Base-by-base conservation (phyloP, 148 eudicot genomes). In the Tetragonia tetragonoides region DNA sequence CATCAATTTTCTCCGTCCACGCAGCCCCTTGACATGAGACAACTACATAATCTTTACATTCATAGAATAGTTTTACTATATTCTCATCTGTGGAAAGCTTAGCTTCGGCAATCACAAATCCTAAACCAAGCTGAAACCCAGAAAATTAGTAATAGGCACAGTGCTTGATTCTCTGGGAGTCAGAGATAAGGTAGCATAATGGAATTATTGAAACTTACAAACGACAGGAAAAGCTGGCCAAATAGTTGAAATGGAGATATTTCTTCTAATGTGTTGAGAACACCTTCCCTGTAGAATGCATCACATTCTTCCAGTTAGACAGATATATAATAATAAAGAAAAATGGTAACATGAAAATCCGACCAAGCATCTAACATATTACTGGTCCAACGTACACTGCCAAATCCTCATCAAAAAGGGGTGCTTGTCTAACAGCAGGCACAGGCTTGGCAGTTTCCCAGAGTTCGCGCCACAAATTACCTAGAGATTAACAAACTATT, bases 381-480 rank as follows among this genome's bases (percentile, higher is more conserved):
- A 28, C 16, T 16, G 16, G 21, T 24, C 24, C 60, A 71, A 83
- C 99, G 82, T 89, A 95, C 99, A 90, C 97, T 68, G 94, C 89
- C 77, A 95, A 85, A 82, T 95, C 99, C 82, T 95, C 99, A 23
- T 95, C 94, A 78, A 88, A 93, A 57, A 93, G 90, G 34, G 99
- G 99, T 65, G 97, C 75, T 82, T 95, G 99, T 79, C 88, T 90
- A 74, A 95, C 89, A 77, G 99, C 93, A 81, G 99, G 97, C 70
- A 95, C 80, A 74, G 97, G 90, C 83, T 95, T 95, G 46, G 99
- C 87, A 63, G 97, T 89, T 81, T 89, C 97, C 99, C 99, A 95
- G 44, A 95, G 88, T 88, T 95, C 97, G 72, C 83, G 91, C 99
- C 99, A 95, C 86, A 95, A 86, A 87, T 95, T 95, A 75, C 99